Percentiles rank a stretch among this genome's conserved stretches.
phyloP scores from a whole-genome alignment of 2,329 filamentous ascomycete genomes.

The Lachnellula arida region DNA sequence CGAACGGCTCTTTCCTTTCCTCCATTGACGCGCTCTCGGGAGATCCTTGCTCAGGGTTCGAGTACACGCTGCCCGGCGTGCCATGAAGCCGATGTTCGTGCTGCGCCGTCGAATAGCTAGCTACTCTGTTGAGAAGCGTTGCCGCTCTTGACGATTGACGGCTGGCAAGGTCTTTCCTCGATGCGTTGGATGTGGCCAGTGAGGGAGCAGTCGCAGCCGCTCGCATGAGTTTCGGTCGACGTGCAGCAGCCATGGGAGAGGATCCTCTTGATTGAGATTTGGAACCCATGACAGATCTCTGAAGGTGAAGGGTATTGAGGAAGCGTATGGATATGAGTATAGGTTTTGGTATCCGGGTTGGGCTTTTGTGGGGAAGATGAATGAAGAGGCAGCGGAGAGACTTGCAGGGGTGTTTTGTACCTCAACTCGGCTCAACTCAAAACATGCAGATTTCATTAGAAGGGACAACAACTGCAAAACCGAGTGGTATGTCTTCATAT shows the following conservation, averaged over 20 bases:
- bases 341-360: not conserved
- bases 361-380: not conserved
- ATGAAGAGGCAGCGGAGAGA: not conserved
- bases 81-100: conserved; percentile 20
- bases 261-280: conserved; percentile 35
- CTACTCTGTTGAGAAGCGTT: conserved; percentile 51
- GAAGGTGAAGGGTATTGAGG: not conserved
- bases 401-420: too few relatives aligned
- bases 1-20: conserved; percentile 22
- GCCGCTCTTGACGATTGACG: conserved; percentile 48
- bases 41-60: conserved; percentile 16
- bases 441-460: not conserved
- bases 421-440: not conserved
- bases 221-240: conserved; percentile 50
- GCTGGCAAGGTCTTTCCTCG: conserved; percentile 46
- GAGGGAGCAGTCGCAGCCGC: conserved; percentile 54
- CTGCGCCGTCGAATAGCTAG: conserved; percentile 43
- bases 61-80: conserved; percentile 17
- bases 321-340: not conserved
- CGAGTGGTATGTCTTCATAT: not conserved
- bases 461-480: not conserved
- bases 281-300: conserved; percentile 30
- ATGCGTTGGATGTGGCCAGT: conserved; percentile 51
- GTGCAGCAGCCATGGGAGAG: conserved; percentile 37
- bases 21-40: conserved; percentile 9